Evolutionary conservation across 2,329 filamentous ascomycete species (phyloP), one percentile per base, ranked within the genome.

Genomic region (Penicillium sp.): DNA sequence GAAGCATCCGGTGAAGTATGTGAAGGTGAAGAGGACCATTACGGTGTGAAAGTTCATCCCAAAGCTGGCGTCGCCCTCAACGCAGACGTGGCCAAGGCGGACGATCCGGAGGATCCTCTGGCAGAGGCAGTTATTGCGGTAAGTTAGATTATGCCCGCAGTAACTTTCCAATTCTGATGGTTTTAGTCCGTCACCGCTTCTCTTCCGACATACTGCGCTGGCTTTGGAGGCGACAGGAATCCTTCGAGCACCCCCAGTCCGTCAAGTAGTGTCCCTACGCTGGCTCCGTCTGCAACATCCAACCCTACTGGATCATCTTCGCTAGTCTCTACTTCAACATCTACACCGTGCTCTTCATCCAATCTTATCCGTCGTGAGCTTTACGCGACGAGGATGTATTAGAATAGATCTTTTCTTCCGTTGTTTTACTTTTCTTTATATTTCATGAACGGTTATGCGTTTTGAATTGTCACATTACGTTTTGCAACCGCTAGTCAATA

Each of bases 1-100:
- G 26, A 46, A 67, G 65, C 61, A 35, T 59, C 62, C 13, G 50
- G 56, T n/a, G 58, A 54, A 6, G 64, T 50, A 3, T 67, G 65
- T 19, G 44, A 58, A 5, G 21, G 35, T 1, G 45, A 62, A 6
- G 48, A 54, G 3, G 52, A 60, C 41, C 23, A 52, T n/a, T 58
- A 62, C 19, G 65, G 63, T 21, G 48, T 58, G 30, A 58, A 58
- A n/a, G 29, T 58, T 7, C 45, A 17, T 11, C 56, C 56, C 35
- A 41, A 35, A 17, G 46, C 49, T 26, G 56, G 56, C 2, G 35
- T 58, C n/a, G 35, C 56, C 19, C 26, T 58, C 21, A 58, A 58
- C 19, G 56, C 56, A 17, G 47, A 51, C 13, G 48, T 58, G 13
- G 48, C 56, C 31, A 51, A 31, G 17, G 46, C 56, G 9, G 44